Conservation (phyloP, 345 rosid species). For the Stellera chamaejasme region DNA sequence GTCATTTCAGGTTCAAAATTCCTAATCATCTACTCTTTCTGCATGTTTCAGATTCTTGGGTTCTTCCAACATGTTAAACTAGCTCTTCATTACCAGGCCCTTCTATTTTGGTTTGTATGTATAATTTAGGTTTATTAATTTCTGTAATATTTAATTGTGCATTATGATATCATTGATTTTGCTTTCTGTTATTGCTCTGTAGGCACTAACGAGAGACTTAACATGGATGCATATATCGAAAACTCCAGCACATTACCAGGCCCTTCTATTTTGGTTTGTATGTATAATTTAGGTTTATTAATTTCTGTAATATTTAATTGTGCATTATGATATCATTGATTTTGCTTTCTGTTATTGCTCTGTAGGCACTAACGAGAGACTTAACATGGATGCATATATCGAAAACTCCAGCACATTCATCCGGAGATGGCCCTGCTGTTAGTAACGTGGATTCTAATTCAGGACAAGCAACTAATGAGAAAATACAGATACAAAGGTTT, state of each 20-base stretch:
- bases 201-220: constrained; percentile 79
- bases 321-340: constrained; percentile 1
- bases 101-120: constrained; percentile 85
- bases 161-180: constrained; percentile 1
- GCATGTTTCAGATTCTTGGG: constrained; percentile 62
- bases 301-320: constrained; percentile 3
- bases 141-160: not conserved
- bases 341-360: constrained; percentile 13
- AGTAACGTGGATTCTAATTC: constrained; percentile 31
- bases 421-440: constrained; percentile 42
- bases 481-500: constrained; percentile 48
- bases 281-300: constrained; percentile 16
- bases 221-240: constrained; percentile 53
- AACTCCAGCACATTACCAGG: constrained; percentile 33
- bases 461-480: constrained; percentile 50
- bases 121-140: constrained; percentile 10
- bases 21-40: constrained; percentile 7
- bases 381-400: constrained; percentile 44
- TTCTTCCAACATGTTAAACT: constrained; percentile 81
- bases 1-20: constrained; percentile 1
- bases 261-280: constrained; percentile 86
- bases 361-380: constrained; percentile 77
- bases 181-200: constrained; percentile 15
- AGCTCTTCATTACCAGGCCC: constrained; percentile 69
- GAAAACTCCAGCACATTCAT: constrained; percentile 35